Evolutionary conservation across 2,329 filamentous ascomycete genomes (phyloP).

Genomic region (Allantophomopsis cytisporea): DNA sequence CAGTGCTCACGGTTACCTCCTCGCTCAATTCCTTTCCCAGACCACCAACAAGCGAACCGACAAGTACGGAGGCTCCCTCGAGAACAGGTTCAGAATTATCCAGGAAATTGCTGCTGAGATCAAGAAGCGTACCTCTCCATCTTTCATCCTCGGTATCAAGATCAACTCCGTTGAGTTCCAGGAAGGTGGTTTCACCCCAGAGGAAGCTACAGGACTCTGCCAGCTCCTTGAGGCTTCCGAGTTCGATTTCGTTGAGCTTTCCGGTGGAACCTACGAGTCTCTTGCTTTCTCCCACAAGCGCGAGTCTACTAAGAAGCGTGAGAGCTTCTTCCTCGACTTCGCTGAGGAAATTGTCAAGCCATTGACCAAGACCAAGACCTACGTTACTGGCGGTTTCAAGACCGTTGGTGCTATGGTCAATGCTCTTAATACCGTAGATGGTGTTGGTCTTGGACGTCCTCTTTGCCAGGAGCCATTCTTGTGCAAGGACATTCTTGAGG

Average conservation of each 20-base stretch:
- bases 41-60: constrained; percentile 16
- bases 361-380: constrained; percentile 29
- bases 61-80: constrained; percentile 16
- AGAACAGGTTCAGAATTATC: constrained; percentile 26
- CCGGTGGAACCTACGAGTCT: constrained; percentile 46
- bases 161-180: constrained; percentile 45
- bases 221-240: constrained; percentile 30
- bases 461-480: constrained; percentile 28
- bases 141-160: constrained; percentile 38
- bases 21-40: constrained; percentile 16
- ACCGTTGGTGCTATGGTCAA: constrained; percentile 34
- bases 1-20: constrained; percentile 17
- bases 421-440: constrained; percentile 29
- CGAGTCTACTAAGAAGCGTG: constrained; percentile 32
- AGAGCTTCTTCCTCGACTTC: constrained; percentile 59
- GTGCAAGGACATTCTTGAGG: constrained; percentile 24
- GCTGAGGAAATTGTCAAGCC: constrained; percentile 33
- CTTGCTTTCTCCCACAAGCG: constrained; percentile 19
- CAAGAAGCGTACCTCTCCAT: constrained; percentile 21
- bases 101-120: constrained; percentile 46
- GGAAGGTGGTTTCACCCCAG: constrained; percentile 39
- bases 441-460: constrained; percentile 33
- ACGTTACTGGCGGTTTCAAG: constrained; percentile 51
- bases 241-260: constrained; percentile 57
- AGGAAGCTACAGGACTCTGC: constrained; percentile 41